These are phyloP conservation scores for Dryas drummondii DNA, from an alignment of 306 rosid genomes.

Conservation along the genomic window DNA sequence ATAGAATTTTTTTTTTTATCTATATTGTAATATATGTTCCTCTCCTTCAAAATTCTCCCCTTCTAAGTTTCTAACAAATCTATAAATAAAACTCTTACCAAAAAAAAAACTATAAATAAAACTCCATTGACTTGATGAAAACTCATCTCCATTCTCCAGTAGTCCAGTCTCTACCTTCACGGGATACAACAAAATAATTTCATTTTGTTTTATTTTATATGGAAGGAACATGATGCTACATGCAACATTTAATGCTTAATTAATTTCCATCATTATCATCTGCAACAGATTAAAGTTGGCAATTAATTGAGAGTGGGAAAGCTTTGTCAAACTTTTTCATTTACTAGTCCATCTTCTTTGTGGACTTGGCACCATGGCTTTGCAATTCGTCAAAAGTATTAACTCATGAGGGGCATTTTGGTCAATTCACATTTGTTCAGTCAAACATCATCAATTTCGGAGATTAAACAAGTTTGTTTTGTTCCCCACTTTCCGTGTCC, in stretches of 20 bases:
- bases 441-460: slow-evolving; percentile 61
- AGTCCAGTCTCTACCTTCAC: background rate
- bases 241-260: slow-evolving; percentile 15
- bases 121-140: background rate
- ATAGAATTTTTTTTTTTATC: too few species aligned
- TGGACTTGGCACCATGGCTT: slow-evolving; percentile 20
- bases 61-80: too few species aligned
- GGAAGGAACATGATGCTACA: background rate
- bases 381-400: slow-evolving; percentile 42
- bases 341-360: slow-evolving; percentile 28
- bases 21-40: too few species aligned
- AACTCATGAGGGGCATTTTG: slow-evolving; percentile 27
- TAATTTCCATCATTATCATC: slow-evolving; percentile 4
- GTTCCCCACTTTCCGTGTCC: slow-evolving; percentile 58
- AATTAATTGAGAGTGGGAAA: slow-evolving; percentile 44
- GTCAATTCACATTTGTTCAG: slow-evolving; percentile 12
- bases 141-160: too few species aligned
- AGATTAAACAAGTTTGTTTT: slow-evolving; percentile 35
- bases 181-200: background rate
- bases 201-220: background rate
- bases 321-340: slow-evolving; percentile 43
- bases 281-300: background rate
- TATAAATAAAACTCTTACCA: background rate
- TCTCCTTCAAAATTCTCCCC: too few species aligned
- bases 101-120: background rate